Evolutionary conservation across 2,329 filamentous ascomycete species (phyloP), one percentile per base, ranked within the genome.

Genomic region (Verruconis gallopava): DNA sequence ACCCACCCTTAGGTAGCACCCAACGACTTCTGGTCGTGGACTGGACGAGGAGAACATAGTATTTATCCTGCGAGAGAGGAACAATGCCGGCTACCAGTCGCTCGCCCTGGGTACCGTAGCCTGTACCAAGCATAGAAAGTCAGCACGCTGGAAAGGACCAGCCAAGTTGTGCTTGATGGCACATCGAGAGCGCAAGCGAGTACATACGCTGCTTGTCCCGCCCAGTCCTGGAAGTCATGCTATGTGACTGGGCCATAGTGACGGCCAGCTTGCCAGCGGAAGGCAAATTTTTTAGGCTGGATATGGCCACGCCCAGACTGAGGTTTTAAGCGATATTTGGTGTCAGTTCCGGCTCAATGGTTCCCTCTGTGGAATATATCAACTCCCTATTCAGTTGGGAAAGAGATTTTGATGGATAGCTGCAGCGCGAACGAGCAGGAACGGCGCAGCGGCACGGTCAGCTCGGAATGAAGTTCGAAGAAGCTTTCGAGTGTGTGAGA

Each of bases 1-100:
- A 98, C 46, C 91, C 91, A 57, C 91, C 91, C 62, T 98, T 98
- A 46, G 91, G 91, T 45, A 98, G 72, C 34, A 98, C 91, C 91
- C 91, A 98, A 54, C 84, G 85, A 60, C 85, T 85, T 54, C 86
- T 80, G 49, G 85, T 77, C 40, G 84, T 89, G 42, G 86, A 94
- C 67, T 95, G 86, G 54, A 96, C 94, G 52, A 98, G 72, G 52
- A 98, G 73, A 47, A 98, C 89, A 61, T 83, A 81, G 53, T 78
- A 79, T 61, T 85, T 89, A 66, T 94, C 88, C 54, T 73, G 64
- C 43, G 85, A 91, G 50, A 96, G 71, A 49, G 91, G 85, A 37
- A 98, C 91, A 45, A 96, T 79, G 52, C 91, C 91, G 47, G 91
- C 89, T 53, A 98, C 91, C 47, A 96, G 79, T 51, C 91, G 81